Percentiles rank a stretch among this genome's conserved stretches.
Conservation (phyloP, 257 asterid genomes). For the Anisodus tanguticus region DNA sequence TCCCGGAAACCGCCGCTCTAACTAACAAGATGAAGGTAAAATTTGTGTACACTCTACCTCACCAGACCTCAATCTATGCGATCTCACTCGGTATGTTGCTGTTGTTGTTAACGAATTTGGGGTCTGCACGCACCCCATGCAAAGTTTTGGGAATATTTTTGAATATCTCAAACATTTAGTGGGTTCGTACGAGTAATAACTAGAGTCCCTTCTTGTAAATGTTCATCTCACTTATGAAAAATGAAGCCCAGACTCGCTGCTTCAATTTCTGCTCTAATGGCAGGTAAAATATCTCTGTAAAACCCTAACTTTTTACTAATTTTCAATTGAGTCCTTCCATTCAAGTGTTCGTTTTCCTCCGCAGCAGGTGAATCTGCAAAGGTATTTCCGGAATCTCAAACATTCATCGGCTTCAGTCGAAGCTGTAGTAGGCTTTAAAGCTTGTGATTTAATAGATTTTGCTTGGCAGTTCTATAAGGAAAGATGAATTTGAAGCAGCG, state of each 20-base stretch:
- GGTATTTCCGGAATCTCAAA: conserved; percentile 28
- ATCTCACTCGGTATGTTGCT: no score
- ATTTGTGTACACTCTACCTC: no score
- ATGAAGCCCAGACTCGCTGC: conserved; percentile 52
- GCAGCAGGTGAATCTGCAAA: conserved; percentile 27
- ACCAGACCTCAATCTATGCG: no score
- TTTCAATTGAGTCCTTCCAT: background rate
- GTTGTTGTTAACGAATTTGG: background rate
- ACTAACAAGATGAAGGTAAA: no score
- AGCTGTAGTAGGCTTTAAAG: background rate
- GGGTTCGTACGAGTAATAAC: no score
- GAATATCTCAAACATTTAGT: background rate
- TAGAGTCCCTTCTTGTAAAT: background rate
- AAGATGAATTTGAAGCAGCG: background rate
- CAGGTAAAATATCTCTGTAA: conserved; percentile 40
- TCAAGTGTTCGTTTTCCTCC: background rate
- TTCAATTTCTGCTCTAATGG: conserved; percentile 38
- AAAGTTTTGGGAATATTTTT: background rate
- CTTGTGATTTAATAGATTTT: background rate
- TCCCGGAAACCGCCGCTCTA: no score
- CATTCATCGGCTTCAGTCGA: background rate
- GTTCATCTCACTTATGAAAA: background rate
- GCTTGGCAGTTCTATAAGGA: background rate
- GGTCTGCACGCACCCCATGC: background rate
- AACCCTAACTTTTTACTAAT: conserved; percentile 31